phyloP scores from a whole-genome alignment of 345 rosid species.

The Bruguiera sexangula region DNA sequence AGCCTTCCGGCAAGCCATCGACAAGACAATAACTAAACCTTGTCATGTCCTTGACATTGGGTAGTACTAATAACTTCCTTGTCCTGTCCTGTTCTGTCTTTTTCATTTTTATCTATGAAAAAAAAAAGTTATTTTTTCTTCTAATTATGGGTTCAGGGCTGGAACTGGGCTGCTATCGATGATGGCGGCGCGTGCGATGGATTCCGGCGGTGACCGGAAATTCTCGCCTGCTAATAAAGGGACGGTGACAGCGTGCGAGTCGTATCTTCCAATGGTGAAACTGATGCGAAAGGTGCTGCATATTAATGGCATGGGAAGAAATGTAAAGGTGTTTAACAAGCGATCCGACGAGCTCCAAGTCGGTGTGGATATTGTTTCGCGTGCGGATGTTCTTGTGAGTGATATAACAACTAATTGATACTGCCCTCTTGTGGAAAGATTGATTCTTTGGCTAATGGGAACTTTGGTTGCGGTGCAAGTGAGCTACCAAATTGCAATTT shows the following conservation, averaged over 20 bases:
- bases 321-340: slow-evolving; percentile 55
- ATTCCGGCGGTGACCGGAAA: slow-evolving; percentile 13
- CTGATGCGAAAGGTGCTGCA: slow-evolving; percentile 80
- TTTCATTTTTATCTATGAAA: neutral
- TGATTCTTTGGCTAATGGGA: neutral
- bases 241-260: slow-evolving; percentile 78
- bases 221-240: slow-evolving; percentile 23
- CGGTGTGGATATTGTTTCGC: slow-evolving; percentile 63
- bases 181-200: slow-evolving; percentile 86
- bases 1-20: slow-evolving; percentile 56
- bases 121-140: neutral
- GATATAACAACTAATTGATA: neutral
- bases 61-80: slow-evolving; percentile 27
- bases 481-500: no score
- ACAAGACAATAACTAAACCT: slow-evolving; percentile 55
- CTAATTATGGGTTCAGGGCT: slow-evolving; percentile 48
- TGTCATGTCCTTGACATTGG: slow-evolving; percentile 92
- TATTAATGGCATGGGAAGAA: slow-evolving; percentile 58
- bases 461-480: no score
- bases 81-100: neutral
- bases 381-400: slow-evolving; percentile 82
- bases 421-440: neutral
- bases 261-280: slow-evolving; percentile 93
- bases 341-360: slow-evolving; percentile 72
- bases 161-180: slow-evolving; percentile 93